Conservation (phyloP, 345 rosid species). For the Hibiscus syriacus region DNA sequence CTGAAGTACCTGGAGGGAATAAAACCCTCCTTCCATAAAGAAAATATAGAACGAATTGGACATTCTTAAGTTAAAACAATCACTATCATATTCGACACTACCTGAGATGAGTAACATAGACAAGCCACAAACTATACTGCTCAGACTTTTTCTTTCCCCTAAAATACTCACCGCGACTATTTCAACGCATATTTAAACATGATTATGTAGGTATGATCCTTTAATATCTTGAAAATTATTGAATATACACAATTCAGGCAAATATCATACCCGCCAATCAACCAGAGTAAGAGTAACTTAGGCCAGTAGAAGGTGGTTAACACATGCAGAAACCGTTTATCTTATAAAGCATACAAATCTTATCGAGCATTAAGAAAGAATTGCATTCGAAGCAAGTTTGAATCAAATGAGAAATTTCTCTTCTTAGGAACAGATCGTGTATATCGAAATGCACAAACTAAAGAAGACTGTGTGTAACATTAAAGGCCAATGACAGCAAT, state of each 20-base stretch:
- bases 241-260: not conserved
- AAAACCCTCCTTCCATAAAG: no score
- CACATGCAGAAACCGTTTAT: not conserved
- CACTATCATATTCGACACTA: no score
- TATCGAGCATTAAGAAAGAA: not conserved
- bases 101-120: no score
- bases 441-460: not conserved
- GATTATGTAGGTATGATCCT: no score
- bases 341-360: not conserved
- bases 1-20: not conserved
- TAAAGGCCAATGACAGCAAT: not conserved
- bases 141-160: no score
- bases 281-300: no score
- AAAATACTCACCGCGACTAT: no score
- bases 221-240: no score
- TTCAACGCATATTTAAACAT: no score
- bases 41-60: no score
- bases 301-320: not conserved
- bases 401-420: not conserved
- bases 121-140: no score
- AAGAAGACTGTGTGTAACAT: not conserved
- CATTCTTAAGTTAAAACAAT: no score
- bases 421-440: not conserved
- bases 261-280: not conserved
- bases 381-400: not conserved